phyloP scores from a whole-genome alignment of 495 filamentous ascomycete genomes.

The Parathielavia hyrcaniae region DNA sequence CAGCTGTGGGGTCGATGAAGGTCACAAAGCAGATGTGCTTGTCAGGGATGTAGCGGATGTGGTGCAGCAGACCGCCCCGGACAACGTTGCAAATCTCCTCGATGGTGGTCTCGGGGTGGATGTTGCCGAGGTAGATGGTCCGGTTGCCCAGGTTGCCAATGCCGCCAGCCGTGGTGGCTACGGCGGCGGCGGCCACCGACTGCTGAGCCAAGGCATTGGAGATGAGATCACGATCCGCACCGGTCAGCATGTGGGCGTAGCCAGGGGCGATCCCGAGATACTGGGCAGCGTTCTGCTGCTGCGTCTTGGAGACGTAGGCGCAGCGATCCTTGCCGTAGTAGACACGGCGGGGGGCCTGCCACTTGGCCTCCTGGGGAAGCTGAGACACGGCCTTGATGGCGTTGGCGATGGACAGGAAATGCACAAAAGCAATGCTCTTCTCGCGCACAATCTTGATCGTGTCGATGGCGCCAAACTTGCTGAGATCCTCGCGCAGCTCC shows the following conservation, averaged over 20 bases:
- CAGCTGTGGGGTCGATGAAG: conserved; percentile 97
- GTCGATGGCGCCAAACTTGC: conserved; percentile 94
- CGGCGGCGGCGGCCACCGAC: conserved; percentile 92
- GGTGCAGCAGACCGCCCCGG: conserved; percentile 84
- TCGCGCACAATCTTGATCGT: conserved; percentile 97
- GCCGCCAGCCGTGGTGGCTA: conserved; percentile 91
- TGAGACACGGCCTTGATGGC: conserved; percentile 98
- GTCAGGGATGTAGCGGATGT: conserved; percentile 98
- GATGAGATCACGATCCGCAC: conserved; percentile 90
- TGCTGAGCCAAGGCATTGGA: conserved; percentile 94
- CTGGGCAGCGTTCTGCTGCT: conserved; percentile 98
- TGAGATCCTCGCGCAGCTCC: conserved; percentile 87
- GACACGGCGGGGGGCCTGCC: conserved; percentile 89
- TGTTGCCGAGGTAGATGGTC: conserved; percentile 97
- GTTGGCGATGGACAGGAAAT: conserved; percentile 95
- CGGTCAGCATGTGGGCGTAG: conserved; percentile 91
- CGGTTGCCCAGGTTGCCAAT: conserved; percentile 96
- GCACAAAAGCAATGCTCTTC: conserved; percentile 97
- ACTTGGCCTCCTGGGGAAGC: conserved; percentile 91
- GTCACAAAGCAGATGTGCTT: conserved; percentile 99
- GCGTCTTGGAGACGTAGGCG: conserved; percentile 97
- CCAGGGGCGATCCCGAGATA: conserved; percentile 97
- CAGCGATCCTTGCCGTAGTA: conserved; percentile 99
- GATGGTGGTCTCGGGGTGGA: conserved; percentile 96
- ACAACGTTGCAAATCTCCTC: conserved; percentile 99